A percentile compares a stretch with the other conserved stretches of the same genome.
phyloP scores from a whole-genome alignment of 83 land plant genomes.

The Picea abies region DNA sequence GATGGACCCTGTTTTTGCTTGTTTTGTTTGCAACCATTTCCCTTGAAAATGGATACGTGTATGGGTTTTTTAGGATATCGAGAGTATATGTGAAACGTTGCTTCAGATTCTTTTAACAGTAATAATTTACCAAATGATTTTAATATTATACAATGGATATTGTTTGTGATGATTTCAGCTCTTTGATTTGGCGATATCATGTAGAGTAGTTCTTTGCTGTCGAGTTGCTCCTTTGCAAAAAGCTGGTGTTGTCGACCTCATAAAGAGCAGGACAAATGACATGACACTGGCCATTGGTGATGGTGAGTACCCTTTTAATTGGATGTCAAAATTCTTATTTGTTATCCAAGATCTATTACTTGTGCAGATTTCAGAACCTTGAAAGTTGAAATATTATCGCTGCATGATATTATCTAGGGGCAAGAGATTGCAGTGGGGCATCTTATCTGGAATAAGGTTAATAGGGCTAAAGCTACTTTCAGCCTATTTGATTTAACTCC shows the following conservation, averaged over 20 bases:
- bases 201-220: conserved; percentile 79
- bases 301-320: conserved; percentile 45
- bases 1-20: conserved; percentile 12
- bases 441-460: background rate
- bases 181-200: conserved; percentile 66
- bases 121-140: background rate
- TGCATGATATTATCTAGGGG: background rate
- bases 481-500: background rate
- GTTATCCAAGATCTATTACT: too few species aligned
- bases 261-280: conserved; percentile 80
- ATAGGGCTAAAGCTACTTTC: background rate
- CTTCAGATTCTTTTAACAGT: background rate
- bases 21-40: too few species aligned
- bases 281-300: conserved; percentile 93
- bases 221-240: conserved; percentile 91
- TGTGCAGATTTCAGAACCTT: too few species aligned
- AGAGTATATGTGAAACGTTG: background rate
- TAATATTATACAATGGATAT: background rate
- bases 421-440: background rate
- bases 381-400: too few species aligned
- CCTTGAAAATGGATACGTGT: background rate
- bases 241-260: conserved; percentile 78
- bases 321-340: background rate
- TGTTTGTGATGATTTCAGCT: conserved; percentile 42
- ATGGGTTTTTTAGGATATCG: background rate